phyloP scores from a whole-genome alignment of 1,284 basidiomycete genomes.

The Dichomitus squalens region DNA sequence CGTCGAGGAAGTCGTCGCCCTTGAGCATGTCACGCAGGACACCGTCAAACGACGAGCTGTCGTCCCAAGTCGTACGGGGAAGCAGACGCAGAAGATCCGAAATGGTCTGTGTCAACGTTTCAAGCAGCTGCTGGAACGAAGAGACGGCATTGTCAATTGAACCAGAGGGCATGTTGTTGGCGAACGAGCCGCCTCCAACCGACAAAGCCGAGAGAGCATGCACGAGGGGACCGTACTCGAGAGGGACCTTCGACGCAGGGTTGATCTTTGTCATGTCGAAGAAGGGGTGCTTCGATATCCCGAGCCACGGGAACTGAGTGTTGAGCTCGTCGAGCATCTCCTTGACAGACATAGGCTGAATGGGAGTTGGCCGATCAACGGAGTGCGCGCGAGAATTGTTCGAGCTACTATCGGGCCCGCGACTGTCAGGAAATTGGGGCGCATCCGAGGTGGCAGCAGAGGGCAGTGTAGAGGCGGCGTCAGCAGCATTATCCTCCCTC shows the following conservation, averaged over 20 bases:
- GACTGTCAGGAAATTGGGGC: conserved; percentile 39
- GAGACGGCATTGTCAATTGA: conserved; percentile 85
- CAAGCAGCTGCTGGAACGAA: conserved; percentile 81
- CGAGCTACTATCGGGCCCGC: conserved; percentile 44
- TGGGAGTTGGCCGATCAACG: conserved; percentile 43
- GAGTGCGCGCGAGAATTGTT: conserved; percentile 64
- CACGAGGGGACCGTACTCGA: conserved; percentile 80
- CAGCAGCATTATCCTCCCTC: conserved; percentile 54
- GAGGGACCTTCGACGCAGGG: conserved; percentile 70
- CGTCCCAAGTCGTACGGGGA: conserved; percentile 84
- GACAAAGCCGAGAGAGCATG: conserved; percentile 83
- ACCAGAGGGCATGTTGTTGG: conserved; percentile 76
- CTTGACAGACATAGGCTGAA: conserved; percentile 53
- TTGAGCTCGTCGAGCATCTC: conserved; percentile 69
- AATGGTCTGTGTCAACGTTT: conserved; percentile 84
- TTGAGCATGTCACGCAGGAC: conserved; percentile 84
- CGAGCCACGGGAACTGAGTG: conserved; percentile 58
- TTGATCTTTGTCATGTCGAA: conserved; percentile 73
- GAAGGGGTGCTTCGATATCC: conserved; percentile 68
- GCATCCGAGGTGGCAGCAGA: conserved; percentile 50
- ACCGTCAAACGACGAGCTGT: conserved; percentile 83
- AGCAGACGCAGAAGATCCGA: conserved; percentile 80
- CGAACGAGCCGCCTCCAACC: conserved; percentile 82
- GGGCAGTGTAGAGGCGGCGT: conserved; percentile 45
- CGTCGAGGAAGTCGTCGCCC: conserved; percentile 81